Conservation (phyloP, 805 yeast species). For the Brettanomyces custersianus region DNA sequence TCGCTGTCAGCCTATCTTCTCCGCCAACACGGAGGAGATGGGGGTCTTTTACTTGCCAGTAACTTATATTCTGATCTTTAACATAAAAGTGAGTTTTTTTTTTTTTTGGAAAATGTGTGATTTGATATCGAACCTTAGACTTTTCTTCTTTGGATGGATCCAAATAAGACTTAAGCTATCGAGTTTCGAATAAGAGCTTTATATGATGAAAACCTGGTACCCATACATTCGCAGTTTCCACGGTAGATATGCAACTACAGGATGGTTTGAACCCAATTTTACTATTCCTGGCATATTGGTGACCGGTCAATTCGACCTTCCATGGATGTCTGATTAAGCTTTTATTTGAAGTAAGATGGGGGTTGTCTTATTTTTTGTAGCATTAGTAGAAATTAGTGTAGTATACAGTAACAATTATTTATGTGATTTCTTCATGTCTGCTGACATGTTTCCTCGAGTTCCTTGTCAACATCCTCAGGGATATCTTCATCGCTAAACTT, state of each 20-base stretch:
- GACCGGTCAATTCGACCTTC: constrained; percentile 79
- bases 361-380: background rate
- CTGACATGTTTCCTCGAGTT: constrained; percentile 50
- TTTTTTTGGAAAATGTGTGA: background rate
- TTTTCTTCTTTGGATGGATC: background rate
- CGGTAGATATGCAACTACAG: constrained; percentile 71
- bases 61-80: constrained; percentile 47
- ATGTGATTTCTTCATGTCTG: constrained; percentile 19
- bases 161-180: background rate
- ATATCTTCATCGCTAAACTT: constrained; percentile 37
- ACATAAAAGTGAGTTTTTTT: background rate
- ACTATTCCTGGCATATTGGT: constrained; percentile 57
- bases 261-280: constrained; percentile 50
- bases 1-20: constrained; percentile 18
- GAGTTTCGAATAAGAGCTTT: background rate
- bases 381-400: background rate
- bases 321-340: constrained; percentile 81
- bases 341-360: background rate
- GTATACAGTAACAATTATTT: background rate
- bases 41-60: constrained; percentile 83
- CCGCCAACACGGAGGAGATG: constrained; percentile 25
- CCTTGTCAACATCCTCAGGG: constrained; percentile 43
- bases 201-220: constrained; percentile 59
- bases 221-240: constrained; percentile 93
- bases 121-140: background rate